Evolutionary conservation across 768 basidiomycete species (phyloP), one percentile per base, ranked within the genome.

Genomic region (Lactifluus piperatus): DNA sequence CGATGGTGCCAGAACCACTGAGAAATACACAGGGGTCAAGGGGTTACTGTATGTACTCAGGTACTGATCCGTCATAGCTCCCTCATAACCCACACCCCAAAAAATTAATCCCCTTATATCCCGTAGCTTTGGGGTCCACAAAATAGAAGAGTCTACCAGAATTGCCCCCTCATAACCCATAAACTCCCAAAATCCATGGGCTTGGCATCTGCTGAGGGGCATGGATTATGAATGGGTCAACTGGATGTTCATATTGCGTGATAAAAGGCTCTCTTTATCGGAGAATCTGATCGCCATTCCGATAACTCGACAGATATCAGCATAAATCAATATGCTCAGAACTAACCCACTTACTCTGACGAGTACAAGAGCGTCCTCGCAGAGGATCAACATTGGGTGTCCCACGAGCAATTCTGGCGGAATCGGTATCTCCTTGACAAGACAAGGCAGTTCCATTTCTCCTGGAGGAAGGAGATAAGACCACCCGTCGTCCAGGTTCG

Each of bases 341-440:
- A 34, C 37, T 18, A 8, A 18, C 26, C 29, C 29, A 54, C 52
- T 24, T 47, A 48, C 57, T 29, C 54, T 43, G 4, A 54, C 36
- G 13, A 48, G 46, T 30, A 55, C 48, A 14, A 55, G 20, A 30
- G 34, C 54, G 16, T 50, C 36, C 20, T 60, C 43, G 32, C 30
- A 55, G 43, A 60, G 34, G 8, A 51, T 48, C 14, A 41, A 55
- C 51, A 49, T 27, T 4, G 34, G 32, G 37, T 34, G 48, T 14
- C 18, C 20, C 30, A 36, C 10, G 24, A 44, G 30, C 43, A 57
- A 51, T 13, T 30, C 48, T 2, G 50, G 41, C 9, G 54, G 54
- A 7, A 50, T 50, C 22, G 48, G 34, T 7, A 55, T 50, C 48
- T 60, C 58, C 34, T 55, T 37, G 32, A 45, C 48, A 4, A 60